phyloP scores from a whole-genome alignment of 768 basidiomycete species.

The Boletellus sp. region DNA sequence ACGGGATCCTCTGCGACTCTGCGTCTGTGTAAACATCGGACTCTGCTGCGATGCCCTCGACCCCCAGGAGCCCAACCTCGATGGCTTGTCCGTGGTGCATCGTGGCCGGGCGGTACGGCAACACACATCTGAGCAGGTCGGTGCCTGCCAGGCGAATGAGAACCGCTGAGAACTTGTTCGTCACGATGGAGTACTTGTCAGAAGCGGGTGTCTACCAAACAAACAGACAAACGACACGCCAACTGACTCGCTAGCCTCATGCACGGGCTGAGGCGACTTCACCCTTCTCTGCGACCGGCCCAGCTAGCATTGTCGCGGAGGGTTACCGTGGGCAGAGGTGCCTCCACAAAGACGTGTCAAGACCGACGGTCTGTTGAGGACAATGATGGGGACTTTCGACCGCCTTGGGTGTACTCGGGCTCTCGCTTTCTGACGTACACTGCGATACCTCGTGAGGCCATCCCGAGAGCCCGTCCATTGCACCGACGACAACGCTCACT shows the following conservation, averaged over 20 bases:
- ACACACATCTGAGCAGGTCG: no score
- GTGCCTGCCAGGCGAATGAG: no score
- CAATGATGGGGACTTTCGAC: conserved; percentile 45
- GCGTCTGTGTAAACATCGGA: no score
- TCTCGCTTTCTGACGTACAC: conserved; percentile 51
- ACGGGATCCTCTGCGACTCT: no score
- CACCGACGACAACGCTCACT: not conserved
- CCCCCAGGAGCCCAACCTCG: no score
- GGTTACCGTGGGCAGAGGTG: conserved; percentile 3
- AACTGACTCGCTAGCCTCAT: conserved; percentile 1
- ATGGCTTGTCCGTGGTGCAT: no score
- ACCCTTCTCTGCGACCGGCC: not conserved
- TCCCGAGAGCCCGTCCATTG: not conserved
- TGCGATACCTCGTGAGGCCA: conserved; percentile 50
- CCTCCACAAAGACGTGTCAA: conserved; percentile 14
- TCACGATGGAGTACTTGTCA: no score
- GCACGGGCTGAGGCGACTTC: conserved; percentile 8
- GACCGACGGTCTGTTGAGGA: conserved; percentile 12
- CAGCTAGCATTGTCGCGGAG: conserved; percentile 1
- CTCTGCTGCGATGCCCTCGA: no score
- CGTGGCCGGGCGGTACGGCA: no score
- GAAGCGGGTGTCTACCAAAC: no score
- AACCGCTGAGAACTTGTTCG: not conserved
- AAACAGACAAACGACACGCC: conserved; percentile 3
- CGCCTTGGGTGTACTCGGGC: conserved; percentile 56